Evolutionary conservation across 805 yeast genomes (phyloP).

Genomic region (Komagataella mondaviorum): DNA sequence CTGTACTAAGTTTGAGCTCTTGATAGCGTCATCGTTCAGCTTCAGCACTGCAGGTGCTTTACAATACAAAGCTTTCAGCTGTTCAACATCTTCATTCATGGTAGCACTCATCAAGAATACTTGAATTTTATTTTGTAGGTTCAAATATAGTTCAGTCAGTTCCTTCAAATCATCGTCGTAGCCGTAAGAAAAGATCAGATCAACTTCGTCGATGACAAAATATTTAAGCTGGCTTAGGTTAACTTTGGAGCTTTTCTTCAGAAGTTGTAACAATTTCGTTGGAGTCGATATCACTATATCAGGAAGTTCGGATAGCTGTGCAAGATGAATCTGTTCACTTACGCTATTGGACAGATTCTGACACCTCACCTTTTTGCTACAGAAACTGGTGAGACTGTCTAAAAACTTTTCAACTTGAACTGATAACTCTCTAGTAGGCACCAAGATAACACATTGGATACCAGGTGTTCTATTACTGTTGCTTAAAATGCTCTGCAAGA

Average conservation of each 20-base stretch:
- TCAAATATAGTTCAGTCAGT: slow-evolving; percentile 42
- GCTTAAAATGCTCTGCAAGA: slow-evolving; percentile 60
- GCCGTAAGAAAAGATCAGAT: slow-evolving; percentile 80
- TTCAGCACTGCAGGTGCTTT: slow-evolving; percentile 72
- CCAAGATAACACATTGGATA: slow-evolving; percentile 57
- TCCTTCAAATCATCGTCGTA: slow-evolving; percentile 71
- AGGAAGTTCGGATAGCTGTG: slow-evolving; percentile 63
- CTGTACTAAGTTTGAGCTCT: slow-evolving; percentile 55
- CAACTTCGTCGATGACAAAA: slow-evolving; percentile 91
- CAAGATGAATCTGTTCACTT: slow-evolving; percentile 56
- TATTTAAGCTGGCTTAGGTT: slow-evolving; percentile 41
- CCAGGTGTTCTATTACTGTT: slow-evolving; percentile 13
- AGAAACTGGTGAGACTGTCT: slow-evolving; percentile 52
- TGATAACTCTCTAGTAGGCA: slow-evolving; percentile 88
- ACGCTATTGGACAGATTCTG: slow-evolving; percentile 47
- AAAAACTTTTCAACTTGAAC: slow-evolving; percentile 70
- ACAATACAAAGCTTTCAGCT: slow-evolving; percentile 66
- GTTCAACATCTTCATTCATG: slow-evolving; percentile 71
- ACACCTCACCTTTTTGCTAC: slow-evolving; percentile 49
- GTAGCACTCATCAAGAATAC: slow-evolving; percentile 96
- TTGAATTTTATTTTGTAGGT: slow-evolving; percentile 67
- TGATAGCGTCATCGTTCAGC: slow-evolving; percentile 46
- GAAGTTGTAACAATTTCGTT: slow-evolving; percentile 44
- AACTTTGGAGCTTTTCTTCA: slow-evolving; percentile 31
- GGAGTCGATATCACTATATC: slow-evolving; percentile 84